phyloP scores from a whole-genome alignment of 2,329 filamentous ascomycete species.

The Colletotrichum truncatum region DNA sequence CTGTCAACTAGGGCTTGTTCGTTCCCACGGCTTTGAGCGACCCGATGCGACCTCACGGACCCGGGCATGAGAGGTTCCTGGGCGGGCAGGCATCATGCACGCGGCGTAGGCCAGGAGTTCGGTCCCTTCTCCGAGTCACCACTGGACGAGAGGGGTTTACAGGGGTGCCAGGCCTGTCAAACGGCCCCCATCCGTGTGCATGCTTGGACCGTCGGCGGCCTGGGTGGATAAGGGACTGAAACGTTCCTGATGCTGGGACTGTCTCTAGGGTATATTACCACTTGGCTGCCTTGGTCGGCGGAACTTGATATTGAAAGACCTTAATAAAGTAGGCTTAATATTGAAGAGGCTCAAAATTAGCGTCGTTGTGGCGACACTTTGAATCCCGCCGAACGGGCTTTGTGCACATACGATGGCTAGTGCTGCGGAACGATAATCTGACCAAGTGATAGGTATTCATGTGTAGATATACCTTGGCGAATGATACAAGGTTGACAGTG shows the following conservation, averaged over 20 bases:
- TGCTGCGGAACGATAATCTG: neutral
- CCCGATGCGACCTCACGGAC: conserved; percentile 8
- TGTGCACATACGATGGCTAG: neutral
- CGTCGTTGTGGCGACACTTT: neutral
- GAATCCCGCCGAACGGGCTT: neutral
- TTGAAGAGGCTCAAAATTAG: neutral
- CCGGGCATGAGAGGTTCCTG: neutral
- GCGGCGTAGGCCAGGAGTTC: neutral
- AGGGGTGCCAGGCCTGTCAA: conserved; percentile 20
- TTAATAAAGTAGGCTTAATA: neutral
- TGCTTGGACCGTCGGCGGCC: conserved; percentile 23
- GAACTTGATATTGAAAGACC: neutral
- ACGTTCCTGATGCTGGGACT: conserved; percentile 23
- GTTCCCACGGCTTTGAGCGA: neutral
- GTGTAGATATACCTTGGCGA: neutral
- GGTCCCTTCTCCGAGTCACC: neutral
- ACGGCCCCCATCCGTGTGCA: conserved; percentile 4
- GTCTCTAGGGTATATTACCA: conserved; percentile 6
- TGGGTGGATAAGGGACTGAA: conserved; percentile 16
- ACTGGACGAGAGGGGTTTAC: conserved; percentile 16
- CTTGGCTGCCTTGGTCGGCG: neutral
- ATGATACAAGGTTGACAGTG: neutral
- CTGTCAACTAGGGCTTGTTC: neutral
- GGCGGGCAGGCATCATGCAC: neutral
- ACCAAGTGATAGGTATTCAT: neutral